Evolutionary conservation across 495 filamentous ascomycete species (phyloP).

Genomic region (Halenospora varia): DNA sequence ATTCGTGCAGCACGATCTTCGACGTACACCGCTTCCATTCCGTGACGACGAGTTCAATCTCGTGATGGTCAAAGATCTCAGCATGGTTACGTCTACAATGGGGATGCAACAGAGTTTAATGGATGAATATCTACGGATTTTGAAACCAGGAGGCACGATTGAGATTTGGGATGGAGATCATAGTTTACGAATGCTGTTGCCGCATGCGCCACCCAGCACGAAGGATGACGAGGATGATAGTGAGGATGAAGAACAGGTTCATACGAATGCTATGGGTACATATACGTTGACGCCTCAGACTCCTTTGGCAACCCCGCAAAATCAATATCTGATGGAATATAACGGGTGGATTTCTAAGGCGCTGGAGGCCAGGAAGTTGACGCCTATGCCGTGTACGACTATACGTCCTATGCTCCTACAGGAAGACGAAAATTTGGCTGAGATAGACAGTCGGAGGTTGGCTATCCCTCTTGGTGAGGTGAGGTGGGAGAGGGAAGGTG

Average conservation of each 20-base stretch:
- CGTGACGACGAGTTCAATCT: constrained; percentile 82
- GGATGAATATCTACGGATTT: constrained; percentile 71
- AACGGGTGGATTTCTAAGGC: constrained; percentile 79
- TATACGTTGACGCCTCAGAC: constrained; percentile 83
- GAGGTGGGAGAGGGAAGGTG: constrained; percentile 81
- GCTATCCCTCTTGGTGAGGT: constrained; percentile 84
- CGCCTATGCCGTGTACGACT: constrained; percentile 73
- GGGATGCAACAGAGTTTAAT: constrained; percentile 61
- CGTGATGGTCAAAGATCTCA: constrained; percentile 85
- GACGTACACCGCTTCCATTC: constrained; percentile 72
- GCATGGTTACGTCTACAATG: constrained; percentile 58
- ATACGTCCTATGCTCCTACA: constrained; percentile 76
- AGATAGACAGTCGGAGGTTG: constrained; percentile 68
- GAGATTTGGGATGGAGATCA: constrained; percentile 88
- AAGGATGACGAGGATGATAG: constrained; percentile 25
- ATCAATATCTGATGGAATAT: constrained; percentile 77
- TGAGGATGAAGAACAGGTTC: constrained; percentile 54
- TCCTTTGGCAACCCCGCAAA: constrained; percentile 71
- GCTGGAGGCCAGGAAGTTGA: constrained; percentile 65
- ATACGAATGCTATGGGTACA: constrained; percentile 63
- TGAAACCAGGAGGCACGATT: constrained; percentile 73
- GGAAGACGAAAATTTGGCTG: constrained; percentile 65
- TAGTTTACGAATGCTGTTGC: constrained; percentile 68
- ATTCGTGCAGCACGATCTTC: constrained; percentile 83
- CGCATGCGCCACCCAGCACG: constrained; percentile 59